Base-by-base conservation (phyloP, 805 yeast species). In the Suhomyces sp. region DNA sequence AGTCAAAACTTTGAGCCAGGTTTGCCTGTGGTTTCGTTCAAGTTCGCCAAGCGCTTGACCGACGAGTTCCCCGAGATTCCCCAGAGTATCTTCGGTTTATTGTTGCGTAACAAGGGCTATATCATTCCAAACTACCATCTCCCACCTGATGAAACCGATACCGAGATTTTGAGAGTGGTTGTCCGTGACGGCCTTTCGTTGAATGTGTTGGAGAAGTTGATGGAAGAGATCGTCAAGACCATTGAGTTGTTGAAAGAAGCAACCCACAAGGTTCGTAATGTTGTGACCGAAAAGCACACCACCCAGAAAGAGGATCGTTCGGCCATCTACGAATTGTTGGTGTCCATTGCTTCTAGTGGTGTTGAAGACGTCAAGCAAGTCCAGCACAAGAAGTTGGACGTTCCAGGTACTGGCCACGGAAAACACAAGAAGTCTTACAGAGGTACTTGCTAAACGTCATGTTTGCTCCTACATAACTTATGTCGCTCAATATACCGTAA, bases 11-110 rank as follows among this genome's bases (percentile, higher is more conserved):
- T 73, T 73, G 79, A 82, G 61, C 85, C 88, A 1, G 97, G 97
- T 2, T 79, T 91, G 55, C 97, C 97, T 2, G 94, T 91, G 33
- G 97, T 90, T 44, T 87, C 97, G 0, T 91, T 90, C 79, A 83
- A 83, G 65, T 81, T 91, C 60, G 79, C 88, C 2, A 74, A 83
- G 49, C 74, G 76, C 38, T 82, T 91, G 66, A 66, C 71, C 42
- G 64, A 78, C 44, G 66, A 77, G 42, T 88, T 84, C 67, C 94
- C 96, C 3, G 90, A 84, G 68, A 81, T 91, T 52, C 96, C 96
- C 8, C 97, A 92, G 70, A 78, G 86, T 15, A 77, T 88, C 54
- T 69, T 91, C 26, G 86, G 96, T 0, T 76, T 85, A 12, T 66
- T 90, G 67, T 74, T 91, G 62, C 82, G 97, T 67, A 82, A 61